phyloP scores from a whole-genome alignment of 805 yeast species.

The Huiozyma naganishii region DNA sequence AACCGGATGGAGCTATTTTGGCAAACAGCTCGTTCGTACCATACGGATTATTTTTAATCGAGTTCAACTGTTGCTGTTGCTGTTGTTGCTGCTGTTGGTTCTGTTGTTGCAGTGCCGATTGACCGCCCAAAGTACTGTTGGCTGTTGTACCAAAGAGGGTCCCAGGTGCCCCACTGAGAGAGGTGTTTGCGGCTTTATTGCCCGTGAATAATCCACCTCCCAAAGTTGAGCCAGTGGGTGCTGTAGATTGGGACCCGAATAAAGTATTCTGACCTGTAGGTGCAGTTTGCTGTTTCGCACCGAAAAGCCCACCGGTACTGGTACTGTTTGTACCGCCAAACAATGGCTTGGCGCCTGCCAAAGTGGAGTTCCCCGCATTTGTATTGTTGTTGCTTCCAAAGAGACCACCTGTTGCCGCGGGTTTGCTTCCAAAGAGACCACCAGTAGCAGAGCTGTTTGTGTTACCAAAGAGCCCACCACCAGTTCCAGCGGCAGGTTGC shows the following conservation, averaged over 20 bases:
- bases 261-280: conserved; percentile 21
- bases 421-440: conserved; percentile 20
- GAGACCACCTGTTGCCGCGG: conserved; percentile 17
- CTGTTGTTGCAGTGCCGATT: conserved; percentile 4
- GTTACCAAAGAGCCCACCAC: conserved; percentile 11
- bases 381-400: conserved; percentile 11
- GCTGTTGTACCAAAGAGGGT: conserved; percentile 3
- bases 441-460: not conserved
- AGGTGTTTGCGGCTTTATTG: not conserved
- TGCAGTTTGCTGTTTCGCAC: conserved; percentile 22
- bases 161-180: conserved; percentile 35
- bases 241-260: conserved; percentile 27
- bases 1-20: conserved; percentile 21
- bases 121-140: conserved; percentile 34
- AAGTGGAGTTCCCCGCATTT: not conserved
- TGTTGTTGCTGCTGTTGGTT: conserved; percentile 8
- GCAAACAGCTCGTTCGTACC: conserved; percentile 65
- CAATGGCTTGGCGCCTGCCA: conserved; percentile 27
- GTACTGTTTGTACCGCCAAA: conserved; percentile 8
- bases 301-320: conserved; percentile 17
- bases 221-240: not conserved
- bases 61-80: conserved; percentile 27
- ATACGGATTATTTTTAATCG: conserved; percentile 46
- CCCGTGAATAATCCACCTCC: not conserved
- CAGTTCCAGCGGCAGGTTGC: conserved; percentile 14